Percentiles rank a stretch among this genome's conserved stretches.
phyloP scores from a whole-genome alignment of 768 basidiomycete species.

The Tylopilus rubrobrunneus region DNA sequence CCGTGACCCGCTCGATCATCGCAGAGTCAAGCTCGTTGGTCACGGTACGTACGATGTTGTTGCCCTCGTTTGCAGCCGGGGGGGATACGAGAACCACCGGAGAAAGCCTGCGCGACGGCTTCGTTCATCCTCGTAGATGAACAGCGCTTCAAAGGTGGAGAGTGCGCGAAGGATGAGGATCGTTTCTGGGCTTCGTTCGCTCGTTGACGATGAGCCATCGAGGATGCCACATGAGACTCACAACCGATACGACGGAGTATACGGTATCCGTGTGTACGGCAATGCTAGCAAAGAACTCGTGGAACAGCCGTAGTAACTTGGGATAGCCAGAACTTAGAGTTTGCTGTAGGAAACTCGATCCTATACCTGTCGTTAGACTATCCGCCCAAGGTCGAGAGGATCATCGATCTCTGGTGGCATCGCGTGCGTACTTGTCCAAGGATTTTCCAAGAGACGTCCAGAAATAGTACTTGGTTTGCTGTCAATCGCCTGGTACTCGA shows the following conservation, averaged over 20 bases:
- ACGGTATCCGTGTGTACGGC: constrained; percentile 93
- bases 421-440: constrained; percentile 78
- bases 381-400: neutral
- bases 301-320: constrained; percentile 82
- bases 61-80: constrained; percentile 76
- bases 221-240: constrained; percentile 26
- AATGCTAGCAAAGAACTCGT: constrained; percentile 95
- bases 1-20: constrained; percentile 7
- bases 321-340: constrained; percentile 86
- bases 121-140: constrained; percentile 84
- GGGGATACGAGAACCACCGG: constrained; percentile 62
- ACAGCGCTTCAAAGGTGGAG: constrained; percentile 76
- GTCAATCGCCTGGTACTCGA: constrained; percentile 65
- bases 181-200: constrained; percentile 76
- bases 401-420: constrained; percentile 70
- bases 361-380: constrained; percentile 37
- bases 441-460: constrained; percentile 81
- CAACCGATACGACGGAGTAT: constrained; percentile 83
- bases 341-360: constrained; percentile 87
- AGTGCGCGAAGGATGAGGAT: constrained; percentile 82
- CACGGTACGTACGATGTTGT: constrained; percentile 69
- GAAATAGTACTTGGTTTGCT: constrained; percentile 90
- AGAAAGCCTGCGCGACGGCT: constrained; percentile 68
- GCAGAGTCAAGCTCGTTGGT: constrained; percentile 71
- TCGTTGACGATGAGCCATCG: neutral